Evolutionary conservation across 2,329 filamentous ascomycete species (phyloP), one percentile per base, ranked within the genome.

Genomic region (Sporothrix protearum): DNA sequence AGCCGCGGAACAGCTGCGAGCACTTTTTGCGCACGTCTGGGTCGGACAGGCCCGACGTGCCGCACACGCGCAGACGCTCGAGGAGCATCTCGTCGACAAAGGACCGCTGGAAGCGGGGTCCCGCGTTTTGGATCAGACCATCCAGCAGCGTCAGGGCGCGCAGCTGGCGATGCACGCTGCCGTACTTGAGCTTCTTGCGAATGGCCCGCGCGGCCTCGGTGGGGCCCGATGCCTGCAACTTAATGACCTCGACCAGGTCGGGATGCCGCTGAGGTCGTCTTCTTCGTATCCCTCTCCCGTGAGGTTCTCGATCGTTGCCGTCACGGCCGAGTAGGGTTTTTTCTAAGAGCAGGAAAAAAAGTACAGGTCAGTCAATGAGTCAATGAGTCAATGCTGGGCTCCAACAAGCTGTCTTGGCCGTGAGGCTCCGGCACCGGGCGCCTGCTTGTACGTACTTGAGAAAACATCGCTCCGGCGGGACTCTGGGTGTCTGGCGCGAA

Each of bases 181-280:
- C 96, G 81, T 99, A 98, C 83, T 99, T 99, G 86, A 99, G 88
- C 84, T 98, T 98, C 87, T 99, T 99, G 73, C 96, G 89, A 76
- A 99, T 88, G 64, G 96, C 94, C 78, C 96, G 89, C 70, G 95
- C 93, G 72, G 94, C 94, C 83, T 99, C 96, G 14, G 89, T 87
- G 1, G 96, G 93, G 0, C 96, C 96, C 7, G 92, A 92, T 33
- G 87, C 86, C 81, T 99, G 96, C 72, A 99, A 89, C 75, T 92
- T 91, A 79, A 99, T 92, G 71, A 96, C 93, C 81, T 99, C 96
- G 74, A 98, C 92, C 30, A 99, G 88, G 77, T 98, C 94, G 53
- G 95, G 75, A 99, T 93, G 30, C 95, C 96, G 77, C 92, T 91
- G 49, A 96, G 85, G 80, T 98, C 94, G 79, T 98, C 93, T 78